phyloP scores from a whole-genome alignment of 139 green algal genomes.

The Astrephomene gubernaculifera region DNA sequence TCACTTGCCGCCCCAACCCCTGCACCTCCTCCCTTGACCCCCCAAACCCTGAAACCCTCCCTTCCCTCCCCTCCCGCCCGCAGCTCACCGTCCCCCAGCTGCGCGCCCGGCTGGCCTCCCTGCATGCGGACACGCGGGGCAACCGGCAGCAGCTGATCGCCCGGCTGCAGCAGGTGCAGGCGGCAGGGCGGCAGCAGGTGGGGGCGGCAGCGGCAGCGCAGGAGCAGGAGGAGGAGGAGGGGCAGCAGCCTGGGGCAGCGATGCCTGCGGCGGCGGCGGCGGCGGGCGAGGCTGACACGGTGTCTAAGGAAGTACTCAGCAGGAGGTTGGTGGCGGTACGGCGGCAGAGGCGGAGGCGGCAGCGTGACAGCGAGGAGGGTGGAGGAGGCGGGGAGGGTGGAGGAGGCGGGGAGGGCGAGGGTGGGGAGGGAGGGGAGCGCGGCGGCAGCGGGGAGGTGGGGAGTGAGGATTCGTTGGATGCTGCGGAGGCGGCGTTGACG shows the following conservation, averaged over 20 bases:
- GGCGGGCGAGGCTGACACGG: not conserved
- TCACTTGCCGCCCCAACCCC: no score
- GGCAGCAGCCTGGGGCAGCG: not conserved
- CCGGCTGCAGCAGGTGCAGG: constrained; percentile 47
- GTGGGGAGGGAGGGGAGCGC: no score
- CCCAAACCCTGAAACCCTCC: not conserved
- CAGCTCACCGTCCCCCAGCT: constrained; percentile 67
- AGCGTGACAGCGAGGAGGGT: not conserved
- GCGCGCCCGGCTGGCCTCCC: constrained; percentile 38
- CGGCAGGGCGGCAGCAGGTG: constrained; percentile 13
- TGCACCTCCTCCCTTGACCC: not conserved
- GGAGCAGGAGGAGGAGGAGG: constrained; percentile 25
- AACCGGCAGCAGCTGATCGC: constrained; percentile 57
- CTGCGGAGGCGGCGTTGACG: not conserved
- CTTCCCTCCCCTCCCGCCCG: not conserved
- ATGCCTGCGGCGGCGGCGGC: not conserved
- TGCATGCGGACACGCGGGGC: constrained; percentile 44
- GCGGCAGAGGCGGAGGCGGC: not conserved
- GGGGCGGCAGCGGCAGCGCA: not conserved
- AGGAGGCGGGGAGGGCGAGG: not conserved
- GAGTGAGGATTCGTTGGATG: not conserved
- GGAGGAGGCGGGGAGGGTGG: not conserved
- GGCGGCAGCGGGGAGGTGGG: not conserved
- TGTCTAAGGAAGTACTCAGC: not conserved
- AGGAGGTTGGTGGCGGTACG: not conserved